These are phyloP conservation scores for Triticum turgidum DNA, from an alignment of 176 grass and related monocot species.

Conservation along the genomic window DNA sequence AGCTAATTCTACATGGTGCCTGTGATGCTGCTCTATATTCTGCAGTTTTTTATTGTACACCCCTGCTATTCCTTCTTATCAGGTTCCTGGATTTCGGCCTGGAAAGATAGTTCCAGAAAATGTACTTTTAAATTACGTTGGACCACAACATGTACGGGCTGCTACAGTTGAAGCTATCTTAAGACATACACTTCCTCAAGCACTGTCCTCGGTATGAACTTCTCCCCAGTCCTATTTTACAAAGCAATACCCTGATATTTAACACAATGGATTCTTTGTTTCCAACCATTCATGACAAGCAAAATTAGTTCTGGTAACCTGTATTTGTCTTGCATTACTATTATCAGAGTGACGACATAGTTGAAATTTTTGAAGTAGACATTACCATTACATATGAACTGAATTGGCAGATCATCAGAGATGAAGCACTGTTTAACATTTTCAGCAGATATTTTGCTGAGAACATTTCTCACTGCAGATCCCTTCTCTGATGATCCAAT, in stretches of 20 bases:
- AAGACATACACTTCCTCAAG: conserved; percentile 82
- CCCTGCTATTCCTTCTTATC: conserved; percentile 29
- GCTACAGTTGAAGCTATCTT: conserved; percentile 85
- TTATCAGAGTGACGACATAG: background rate
- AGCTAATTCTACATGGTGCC: conserved; percentile 1
- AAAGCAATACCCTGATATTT: conserved; percentile 12
- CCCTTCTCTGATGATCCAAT: conserved; percentile 8
- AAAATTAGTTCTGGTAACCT: conserved; percentile 19
- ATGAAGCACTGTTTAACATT: conserved; percentile 2
- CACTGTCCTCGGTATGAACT: conserved; percentile 70
- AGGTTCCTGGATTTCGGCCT: conserved; percentile 93
- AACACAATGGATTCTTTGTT: conserved; percentile 11
- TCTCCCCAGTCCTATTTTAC: background rate
- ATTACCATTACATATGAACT: conserved; percentile 5
- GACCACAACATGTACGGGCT: conserved; percentile 57
- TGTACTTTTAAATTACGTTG: conserved; percentile 76
- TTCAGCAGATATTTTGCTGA: conserved; percentile 4
- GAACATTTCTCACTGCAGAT: conserved; percentile 10
- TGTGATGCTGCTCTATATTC: background rate
- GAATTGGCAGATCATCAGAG: background rate
- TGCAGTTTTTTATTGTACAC: conserved; percentile 17
- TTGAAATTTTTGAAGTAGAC: conserved; percentile 4
- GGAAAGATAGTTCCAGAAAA: conserved; percentile 77
- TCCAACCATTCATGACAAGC: background rate
- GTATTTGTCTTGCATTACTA: background rate